These are phyloP conservation scores for Rosa hybrid DNA, from an alignment of 331 rosid genomes.

Conservation along the genomic window DNA sequence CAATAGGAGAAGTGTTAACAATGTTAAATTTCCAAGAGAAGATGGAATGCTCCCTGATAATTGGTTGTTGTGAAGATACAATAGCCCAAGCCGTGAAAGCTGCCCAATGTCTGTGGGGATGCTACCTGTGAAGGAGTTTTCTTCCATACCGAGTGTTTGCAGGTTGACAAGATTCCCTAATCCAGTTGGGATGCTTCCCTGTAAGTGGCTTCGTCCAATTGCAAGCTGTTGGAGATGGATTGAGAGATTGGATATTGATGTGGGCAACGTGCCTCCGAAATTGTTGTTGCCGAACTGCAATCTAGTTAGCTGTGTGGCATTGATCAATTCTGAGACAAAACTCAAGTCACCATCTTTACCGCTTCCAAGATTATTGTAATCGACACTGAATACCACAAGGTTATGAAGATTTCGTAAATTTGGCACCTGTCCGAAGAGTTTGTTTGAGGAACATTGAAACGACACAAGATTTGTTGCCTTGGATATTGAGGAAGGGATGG, in stretches of 20 bases:
- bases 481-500: constrained; percentile 24
- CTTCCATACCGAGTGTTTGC: rapidly evolving
- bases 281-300: neutral
- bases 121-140: neutral
- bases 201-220: neutral
- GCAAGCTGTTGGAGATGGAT: neutral
- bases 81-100: neutral
- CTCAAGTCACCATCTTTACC: neutral
- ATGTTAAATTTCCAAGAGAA: neutral
- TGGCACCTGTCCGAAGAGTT: neutral
- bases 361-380: neutral
- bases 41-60: neutral
- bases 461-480: neutral
- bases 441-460: neutral
- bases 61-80: rapidly evolving
- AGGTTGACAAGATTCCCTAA: neutral
- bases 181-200: neutral
- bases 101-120: neutral
- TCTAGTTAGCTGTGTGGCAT: rapidly evolving
- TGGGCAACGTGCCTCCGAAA: neutral
- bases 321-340: constrained; percentile 15
- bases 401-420: neutral
- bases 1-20: neutral
- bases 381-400: rapidly evolving
- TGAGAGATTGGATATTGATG: neutral